phyloP scores from a whole-genome alignment of 495 filamentous ascomycete genomes.

The Trichocladium antarcticum region DNA sequence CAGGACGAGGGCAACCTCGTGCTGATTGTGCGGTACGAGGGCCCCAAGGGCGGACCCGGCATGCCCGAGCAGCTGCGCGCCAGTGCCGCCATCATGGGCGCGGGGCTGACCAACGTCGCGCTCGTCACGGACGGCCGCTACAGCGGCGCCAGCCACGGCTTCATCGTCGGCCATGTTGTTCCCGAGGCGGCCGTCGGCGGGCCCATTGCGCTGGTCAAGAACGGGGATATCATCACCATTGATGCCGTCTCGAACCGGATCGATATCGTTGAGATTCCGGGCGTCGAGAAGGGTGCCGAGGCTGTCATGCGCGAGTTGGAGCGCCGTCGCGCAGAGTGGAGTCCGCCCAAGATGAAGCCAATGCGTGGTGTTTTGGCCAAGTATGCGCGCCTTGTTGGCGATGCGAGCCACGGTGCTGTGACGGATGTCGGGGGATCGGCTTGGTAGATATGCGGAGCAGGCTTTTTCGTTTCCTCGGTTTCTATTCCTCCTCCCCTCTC shows the following conservation, averaged over 20 bases:
- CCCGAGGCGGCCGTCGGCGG: slow-evolving; percentile 80
- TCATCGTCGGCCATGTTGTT: slow-evolving; percentile 90
- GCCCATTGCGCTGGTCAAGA: slow-evolving; percentile 65
- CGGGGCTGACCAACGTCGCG: slow-evolving; percentile 76
- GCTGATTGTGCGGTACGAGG: slow-evolving; percentile 87
- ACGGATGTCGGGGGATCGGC: slow-evolving; percentile 32
- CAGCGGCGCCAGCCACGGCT: slow-evolving; percentile 81
- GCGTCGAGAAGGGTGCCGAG: slow-evolving; percentile 5
- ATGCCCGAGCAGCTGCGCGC: slow-evolving; percentile 98
- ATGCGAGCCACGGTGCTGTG: slow-evolving; percentile 45
- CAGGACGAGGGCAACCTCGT: slow-evolving; percentile 68
- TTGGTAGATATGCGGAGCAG: slow-evolving; percentile 8
- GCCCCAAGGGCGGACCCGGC: slow-evolving; percentile 87
- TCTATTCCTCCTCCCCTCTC: not conserved
- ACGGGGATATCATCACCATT: slow-evolving; percentile 82
- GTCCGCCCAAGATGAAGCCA: slow-evolving; percentile 57
- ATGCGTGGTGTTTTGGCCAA: slow-evolving; percentile 83
- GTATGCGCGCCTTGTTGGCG: slow-evolving; percentile 56
- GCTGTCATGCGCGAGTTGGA: slow-evolving; percentile 55
- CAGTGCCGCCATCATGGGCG: slow-evolving; percentile 85
- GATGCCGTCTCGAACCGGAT: slow-evolving; percentile 70
- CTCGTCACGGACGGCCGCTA: slow-evolving; percentile 92
- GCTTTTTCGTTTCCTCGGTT: not conserved
- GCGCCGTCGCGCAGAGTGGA: slow-evolving; percentile 58
- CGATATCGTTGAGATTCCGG: slow-evolving; percentile 44